A percentile compares a stretch with the other conserved stretches of the same genome.
Evolutionary conservation across 495 filamentous ascomycete species (phyloP).

Genomic region (Glarea lozoyensis): DNA sequence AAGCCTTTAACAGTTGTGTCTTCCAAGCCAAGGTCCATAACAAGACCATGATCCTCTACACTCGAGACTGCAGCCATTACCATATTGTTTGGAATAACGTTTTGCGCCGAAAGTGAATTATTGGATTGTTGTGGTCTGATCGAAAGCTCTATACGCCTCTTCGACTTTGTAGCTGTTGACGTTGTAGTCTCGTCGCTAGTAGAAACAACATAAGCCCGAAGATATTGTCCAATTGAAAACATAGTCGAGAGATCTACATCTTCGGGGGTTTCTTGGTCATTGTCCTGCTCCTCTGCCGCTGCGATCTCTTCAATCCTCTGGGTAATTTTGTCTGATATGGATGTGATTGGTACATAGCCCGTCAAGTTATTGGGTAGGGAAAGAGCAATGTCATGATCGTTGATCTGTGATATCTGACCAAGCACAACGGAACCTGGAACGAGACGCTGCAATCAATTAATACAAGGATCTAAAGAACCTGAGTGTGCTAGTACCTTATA

Average conservation of each 20-base stretch:
- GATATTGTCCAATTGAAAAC: slow-evolving; percentile 80
- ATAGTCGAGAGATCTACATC: slow-evolving; percentile 52
- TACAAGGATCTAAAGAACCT: slow-evolving; percentile 22
- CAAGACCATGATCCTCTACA: slow-evolving; percentile 87
- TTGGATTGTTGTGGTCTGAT: slow-evolving; percentile 71
- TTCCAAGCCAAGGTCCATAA: slow-evolving; percentile 83
- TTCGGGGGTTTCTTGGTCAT: slow-evolving; percentile 36
- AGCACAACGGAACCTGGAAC: slow-evolving; percentile 77
- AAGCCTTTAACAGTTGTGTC: slow-evolving; percentile 66
- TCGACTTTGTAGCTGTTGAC: slow-evolving; percentile 46
- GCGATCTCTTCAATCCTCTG: slow-evolving; percentile 56
- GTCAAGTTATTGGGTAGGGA: slow-evolving; percentile 86
- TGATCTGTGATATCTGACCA: slow-evolving; percentile 78
- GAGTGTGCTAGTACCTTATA: slow-evolving; percentile 59
- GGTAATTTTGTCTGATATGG: slow-evolving; percentile 68
- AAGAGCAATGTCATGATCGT: slow-evolving; percentile 63
- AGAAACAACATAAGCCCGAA: slow-evolving; percentile 76
- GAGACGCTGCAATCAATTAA: slow-evolving; percentile 48
- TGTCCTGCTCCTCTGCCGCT: slow-evolving; percentile 46
- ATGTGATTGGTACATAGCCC: slow-evolving; percentile 84
- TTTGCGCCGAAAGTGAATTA: slow-evolving; percentile 55
- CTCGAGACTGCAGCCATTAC: slow-evolving; percentile 83
- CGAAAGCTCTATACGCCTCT: slow-evolving; percentile 75
- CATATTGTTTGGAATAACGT: slow-evolving; percentile 60
- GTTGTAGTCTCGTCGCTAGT: slow-evolving; percentile 48